phyloP scores from a whole-genome alignment of 257 asterid genomes.

The Sherardia arvensis region DNA sequence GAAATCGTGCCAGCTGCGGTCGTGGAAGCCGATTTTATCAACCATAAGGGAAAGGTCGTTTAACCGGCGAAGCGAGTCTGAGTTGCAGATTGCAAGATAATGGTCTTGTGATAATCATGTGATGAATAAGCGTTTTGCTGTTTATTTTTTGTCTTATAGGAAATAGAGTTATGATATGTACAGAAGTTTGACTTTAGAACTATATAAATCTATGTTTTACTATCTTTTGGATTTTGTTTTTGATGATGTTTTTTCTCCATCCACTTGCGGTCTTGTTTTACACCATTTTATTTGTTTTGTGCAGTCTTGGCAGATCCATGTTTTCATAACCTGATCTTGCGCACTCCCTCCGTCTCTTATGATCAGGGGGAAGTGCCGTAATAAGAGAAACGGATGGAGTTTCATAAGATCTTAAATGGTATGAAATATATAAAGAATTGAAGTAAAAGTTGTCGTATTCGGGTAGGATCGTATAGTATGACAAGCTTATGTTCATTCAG shows the following conservation, averaged over 20 bases:
- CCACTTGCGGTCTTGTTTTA: not conserved
- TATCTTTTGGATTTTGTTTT: not conserved
- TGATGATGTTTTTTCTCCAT: not conserved
- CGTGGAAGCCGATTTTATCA: slow-evolving; percentile 54
- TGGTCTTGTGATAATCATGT: no score
- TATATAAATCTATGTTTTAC: not conserved
- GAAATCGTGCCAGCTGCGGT: slow-evolving; percentile 11
- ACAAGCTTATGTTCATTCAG: no score
- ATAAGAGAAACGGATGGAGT: no score
- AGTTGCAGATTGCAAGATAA: slow-evolving; percentile 19
- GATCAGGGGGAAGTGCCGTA: no score
- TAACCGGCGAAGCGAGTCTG: slow-evolving; percentile 40
- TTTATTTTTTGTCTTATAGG: not conserved
- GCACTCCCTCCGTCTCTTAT: no score
- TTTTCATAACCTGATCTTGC: not conserved
- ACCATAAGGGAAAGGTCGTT: slow-evolving; percentile 47
- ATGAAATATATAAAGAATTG: no score
- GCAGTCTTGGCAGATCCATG: no score
- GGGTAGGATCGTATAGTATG: no score
- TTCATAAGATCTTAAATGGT: no score
- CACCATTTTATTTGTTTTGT: not conserved
- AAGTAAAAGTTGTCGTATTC: no score
- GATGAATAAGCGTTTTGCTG: no score
- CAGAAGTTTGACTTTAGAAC: not conserved
- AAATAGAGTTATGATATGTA: not conserved